Conservation (phyloP, 805 yeast genomes). For the Wickerhamomyces kurtzmanii region DNA sequence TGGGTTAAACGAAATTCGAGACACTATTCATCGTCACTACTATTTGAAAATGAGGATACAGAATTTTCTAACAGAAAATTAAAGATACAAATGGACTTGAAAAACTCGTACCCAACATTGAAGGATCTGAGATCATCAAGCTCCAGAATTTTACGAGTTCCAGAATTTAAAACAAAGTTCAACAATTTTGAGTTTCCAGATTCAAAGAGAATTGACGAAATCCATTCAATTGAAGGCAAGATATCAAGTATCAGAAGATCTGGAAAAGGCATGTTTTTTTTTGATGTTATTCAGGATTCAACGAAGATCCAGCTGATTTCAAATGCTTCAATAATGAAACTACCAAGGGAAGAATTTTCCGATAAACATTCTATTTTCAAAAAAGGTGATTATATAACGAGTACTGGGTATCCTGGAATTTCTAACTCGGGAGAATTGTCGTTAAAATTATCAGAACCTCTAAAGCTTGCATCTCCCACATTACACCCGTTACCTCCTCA, state of each 20-base stretch:
- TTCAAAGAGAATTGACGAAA: constrained; percentile 12
- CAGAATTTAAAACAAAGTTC: constrained; percentile 26
- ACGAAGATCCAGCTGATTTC: constrained; percentile 52
- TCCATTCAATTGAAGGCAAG: constrained; percentile 37
- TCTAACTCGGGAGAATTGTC: constrained; percentile 78
- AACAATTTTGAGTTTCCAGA: constrained; percentile 12
- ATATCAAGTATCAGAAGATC: constrained; percentile 48
- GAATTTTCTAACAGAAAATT: constrained; percentile 16
- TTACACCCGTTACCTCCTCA: constrained; percentile 62
- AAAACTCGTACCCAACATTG: constrained; percentile 16
- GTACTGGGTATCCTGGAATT: constrained; percentile 61
- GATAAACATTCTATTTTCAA: constrained; percentile 29
- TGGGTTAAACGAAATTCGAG: neutral
- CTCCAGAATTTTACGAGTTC: constrained; percentile 21
- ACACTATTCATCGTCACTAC: constrained; percentile 8
- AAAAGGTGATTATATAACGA: constrained; percentile 64
- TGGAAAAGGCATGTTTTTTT: constrained; percentile 59
- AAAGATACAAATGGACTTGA: constrained; percentile 5
- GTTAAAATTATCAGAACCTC: constrained; percentile 40
- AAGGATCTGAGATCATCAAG: constrained; percentile 5
- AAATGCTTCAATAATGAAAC: constrained; percentile 35
- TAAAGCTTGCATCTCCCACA: constrained; percentile 55
- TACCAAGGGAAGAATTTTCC: constrained; percentile 32
- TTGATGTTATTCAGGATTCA: constrained; percentile 60
- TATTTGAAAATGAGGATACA: constrained; percentile 10